These are phyloP conservation scores for Alloteropsis semialata DNA, from an alignment of 176 grass and related monocot genomes.

Conservation along the genomic window DNA sequence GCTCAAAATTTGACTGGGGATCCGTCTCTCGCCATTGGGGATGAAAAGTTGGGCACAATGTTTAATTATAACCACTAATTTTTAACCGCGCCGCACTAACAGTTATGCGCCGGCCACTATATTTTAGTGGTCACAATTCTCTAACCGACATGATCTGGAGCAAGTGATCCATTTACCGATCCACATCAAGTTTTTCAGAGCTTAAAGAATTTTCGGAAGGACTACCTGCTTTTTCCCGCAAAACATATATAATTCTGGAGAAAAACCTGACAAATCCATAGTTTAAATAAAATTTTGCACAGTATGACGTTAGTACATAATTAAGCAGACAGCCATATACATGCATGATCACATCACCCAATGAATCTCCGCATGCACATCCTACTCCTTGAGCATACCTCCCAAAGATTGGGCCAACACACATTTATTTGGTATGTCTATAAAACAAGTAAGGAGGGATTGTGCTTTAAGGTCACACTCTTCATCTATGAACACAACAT, in stretches of 20 bases:
- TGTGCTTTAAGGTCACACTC: not conserved
- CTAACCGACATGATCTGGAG: not conserved
- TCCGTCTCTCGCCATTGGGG: not conserved
- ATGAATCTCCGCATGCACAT: no score
- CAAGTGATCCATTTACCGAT: not conserved
- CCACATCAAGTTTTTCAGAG: not conserved
- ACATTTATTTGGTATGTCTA: no score
- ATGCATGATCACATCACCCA: no score
- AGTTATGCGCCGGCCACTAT: not conserved
- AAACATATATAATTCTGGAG: not conserved
- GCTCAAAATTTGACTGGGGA: not conserved
- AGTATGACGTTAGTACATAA: no score
- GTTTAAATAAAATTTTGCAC: no score
- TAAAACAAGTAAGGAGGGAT: no score
- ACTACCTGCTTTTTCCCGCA: not conserved
- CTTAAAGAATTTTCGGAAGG: not conserved
- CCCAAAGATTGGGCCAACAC: no score
- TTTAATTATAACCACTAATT: not conserved
- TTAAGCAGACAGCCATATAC: no score
- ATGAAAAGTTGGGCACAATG: not conserved
- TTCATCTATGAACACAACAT: not conserved
- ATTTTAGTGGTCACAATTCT: constrained; percentile 12
- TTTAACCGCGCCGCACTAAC: not conserved
- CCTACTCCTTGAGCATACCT: no score
- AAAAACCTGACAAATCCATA: not conserved